A percentile compares a stretch with the other conserved stretches of the same genome.
phyloP scores from a whole-genome alignment of 2,329 filamentous ascomycete genomes.

The Botrytis squamosa region DNA sequence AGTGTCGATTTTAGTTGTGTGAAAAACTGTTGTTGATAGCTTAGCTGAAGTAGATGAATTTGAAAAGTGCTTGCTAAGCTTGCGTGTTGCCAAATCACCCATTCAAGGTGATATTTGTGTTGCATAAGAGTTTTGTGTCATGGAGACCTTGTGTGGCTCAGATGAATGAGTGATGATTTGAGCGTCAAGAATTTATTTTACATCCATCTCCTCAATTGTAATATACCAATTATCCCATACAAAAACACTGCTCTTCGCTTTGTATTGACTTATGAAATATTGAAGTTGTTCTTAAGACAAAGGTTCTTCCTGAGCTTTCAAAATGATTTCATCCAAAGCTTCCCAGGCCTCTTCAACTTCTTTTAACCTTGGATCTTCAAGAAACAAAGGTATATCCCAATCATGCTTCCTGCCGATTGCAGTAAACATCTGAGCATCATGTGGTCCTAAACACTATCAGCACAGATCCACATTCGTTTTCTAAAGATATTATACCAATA shows the following conservation, averaged over 20 bases:
- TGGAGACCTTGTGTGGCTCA: not conserved
- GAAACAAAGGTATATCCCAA: not conserved
- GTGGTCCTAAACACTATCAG: not conserved
- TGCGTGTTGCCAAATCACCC: not conserved
- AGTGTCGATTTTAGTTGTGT: not conserved
- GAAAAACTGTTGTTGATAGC: not conserved
- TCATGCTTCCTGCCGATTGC: not conserved
- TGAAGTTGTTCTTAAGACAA: too few relatives aligned
- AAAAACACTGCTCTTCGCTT: not conserved
- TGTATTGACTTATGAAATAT: not conserved
- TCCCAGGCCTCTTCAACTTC: slow-evolving; percentile 7
- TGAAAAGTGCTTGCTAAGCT: not conserved
- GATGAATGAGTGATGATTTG: not conserved
- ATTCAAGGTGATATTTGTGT: not conserved
- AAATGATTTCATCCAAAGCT: not conserved
- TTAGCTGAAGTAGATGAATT: not conserved
- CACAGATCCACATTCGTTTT: not conserved
- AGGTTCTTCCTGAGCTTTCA: not conserved
- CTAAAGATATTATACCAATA: not conserved
- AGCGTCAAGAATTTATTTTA: not conserved
- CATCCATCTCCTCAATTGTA: too few relatives aligned
- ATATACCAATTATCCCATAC: not conserved
- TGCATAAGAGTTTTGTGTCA: not conserved
- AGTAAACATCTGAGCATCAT: not conserved
- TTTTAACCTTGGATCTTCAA: not conserved